phyloP scores from a whole-genome alignment of 202 grass and related monocot genomes.

The Digitaria exilis region DNA sequence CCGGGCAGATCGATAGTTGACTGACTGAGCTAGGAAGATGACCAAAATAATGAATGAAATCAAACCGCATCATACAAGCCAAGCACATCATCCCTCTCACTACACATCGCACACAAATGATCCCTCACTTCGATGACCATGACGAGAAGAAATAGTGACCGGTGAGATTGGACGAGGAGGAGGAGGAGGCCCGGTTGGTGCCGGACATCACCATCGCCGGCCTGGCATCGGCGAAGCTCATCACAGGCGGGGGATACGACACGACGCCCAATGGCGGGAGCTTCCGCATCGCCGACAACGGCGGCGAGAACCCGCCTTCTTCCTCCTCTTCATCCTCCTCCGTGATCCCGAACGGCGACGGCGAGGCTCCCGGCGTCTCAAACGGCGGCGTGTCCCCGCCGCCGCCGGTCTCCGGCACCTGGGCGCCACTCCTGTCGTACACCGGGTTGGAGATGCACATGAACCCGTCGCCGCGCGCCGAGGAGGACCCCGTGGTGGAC shows the following conservation, averaged over 20 bases:
- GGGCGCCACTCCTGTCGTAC: slow-evolving; percentile 44
- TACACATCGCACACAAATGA: slow-evolving; percentile 15
- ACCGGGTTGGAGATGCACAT: slow-evolving; percentile 87
- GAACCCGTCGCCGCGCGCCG: slow-evolving; percentile 42
- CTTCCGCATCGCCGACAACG: slow-evolving; percentile 65
- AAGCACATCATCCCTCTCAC: not conserved
- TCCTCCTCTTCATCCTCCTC: slow-evolving; percentile 30
- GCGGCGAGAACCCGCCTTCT: slow-evolving; percentile 54
- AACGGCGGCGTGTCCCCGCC: slow-evolving; percentile 53
- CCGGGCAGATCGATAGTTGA: not conserved
- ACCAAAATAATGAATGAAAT: slow-evolving; percentile 38
- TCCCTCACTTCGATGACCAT: slow-evolving; percentile 49
- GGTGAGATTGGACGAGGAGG: slow-evolving; percentile 47
- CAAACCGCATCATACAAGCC: slow-evolving; percentile 22
- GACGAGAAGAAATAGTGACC: slow-evolving; percentile 61
- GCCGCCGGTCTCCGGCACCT: not conserved
- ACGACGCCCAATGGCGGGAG: slow-evolving; percentile 44
- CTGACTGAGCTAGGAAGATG: not conserved
- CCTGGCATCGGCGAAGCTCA: slow-evolving; percentile 30
- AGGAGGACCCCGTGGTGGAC: slow-evolving; percentile 31
- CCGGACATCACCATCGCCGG: slow-evolving; percentile 45
- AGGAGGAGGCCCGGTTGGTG: slow-evolving; percentile 57
- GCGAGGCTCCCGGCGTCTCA: slow-evolving; percentile 63
- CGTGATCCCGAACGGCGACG: slow-evolving; percentile 54
- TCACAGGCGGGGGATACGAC: slow-evolving; percentile 1